These are phyloP conservation scores for Artomyces pyxidatus DNA, from an alignment of 768 basidiomycete species.

Conservation along the genomic window DNA sequence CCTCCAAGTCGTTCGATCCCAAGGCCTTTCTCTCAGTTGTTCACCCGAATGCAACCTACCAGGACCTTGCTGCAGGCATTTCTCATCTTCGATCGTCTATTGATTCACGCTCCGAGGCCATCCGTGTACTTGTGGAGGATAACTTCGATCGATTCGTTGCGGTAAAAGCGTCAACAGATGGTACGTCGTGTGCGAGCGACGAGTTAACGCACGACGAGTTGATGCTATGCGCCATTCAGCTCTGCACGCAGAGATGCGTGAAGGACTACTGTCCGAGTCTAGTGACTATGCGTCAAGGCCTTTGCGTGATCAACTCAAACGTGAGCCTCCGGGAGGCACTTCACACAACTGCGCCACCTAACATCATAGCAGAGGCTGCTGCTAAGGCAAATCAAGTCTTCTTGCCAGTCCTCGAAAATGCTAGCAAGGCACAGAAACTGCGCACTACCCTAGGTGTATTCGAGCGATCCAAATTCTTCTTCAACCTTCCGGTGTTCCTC, in stretches of 20 bases:
- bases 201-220: not conserved
- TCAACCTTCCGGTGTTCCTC: slow-evolving; percentile 91
- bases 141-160: slow-evolving; percentile 98
- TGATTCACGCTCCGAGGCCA: slow-evolving; percentile 89
- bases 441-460: slow-evolving; percentile 92
- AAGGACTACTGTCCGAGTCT: slow-evolving; percentile 67
- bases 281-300: slow-evolving; percentile 80
- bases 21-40: slow-evolving; percentile 86
- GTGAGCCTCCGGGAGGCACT: too few relatives aligned
- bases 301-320: slow-evolving; percentile 77
- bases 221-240: slow-evolving; percentile 38
- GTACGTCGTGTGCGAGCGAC: slow-evolving; percentile 31
- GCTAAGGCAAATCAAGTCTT: slow-evolving; percentile 94
- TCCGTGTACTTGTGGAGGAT: slow-evolving; percentile 90
- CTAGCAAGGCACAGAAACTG: slow-evolving; percentile 88
- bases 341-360: too few relatives aligned
- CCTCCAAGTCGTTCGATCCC: slow-evolving; percentile 93
- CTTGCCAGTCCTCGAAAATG: slow-evolving; percentile 91
- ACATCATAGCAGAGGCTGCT: slow-evolving; percentile 88
- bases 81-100: slow-evolving; percentile 67
- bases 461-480: slow-evolving; percentile 95
- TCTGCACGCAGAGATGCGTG: slow-evolving; percentile 87
- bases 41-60: slow-evolving; percentile 92
- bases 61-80: slow-evolving; percentile 79
- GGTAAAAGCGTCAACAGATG: slow-evolving; percentile 94